A percentile compares a stretch with the other conserved stretches of the same genome.
Evolutionary conservation across 768 basidiomycete species (phyloP).

Genomic region (Pleurotus cornucopiae): DNA sequence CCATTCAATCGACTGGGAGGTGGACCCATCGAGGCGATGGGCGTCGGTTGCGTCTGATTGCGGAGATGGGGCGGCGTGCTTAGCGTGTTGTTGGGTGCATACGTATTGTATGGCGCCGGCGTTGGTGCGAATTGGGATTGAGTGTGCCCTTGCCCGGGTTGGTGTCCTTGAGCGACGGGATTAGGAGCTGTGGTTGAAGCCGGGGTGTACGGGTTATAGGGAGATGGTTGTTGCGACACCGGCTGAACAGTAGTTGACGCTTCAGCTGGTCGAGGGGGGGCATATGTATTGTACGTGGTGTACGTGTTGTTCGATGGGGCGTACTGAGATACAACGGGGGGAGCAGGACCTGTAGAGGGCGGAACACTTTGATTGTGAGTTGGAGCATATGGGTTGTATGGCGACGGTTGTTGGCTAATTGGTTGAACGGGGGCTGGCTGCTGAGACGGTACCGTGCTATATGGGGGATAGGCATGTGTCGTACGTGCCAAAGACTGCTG

Average conservation of each 20-base stretch:
- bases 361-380: background rate
- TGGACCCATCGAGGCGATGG: slow-evolving; percentile 33
- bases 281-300: background rate
- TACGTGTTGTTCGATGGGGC: background rate
- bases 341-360: background rate
- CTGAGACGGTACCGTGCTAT: background rate
- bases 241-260: background rate
- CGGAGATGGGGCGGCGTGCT: slow-evolving; percentile 39
- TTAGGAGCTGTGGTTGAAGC: background rate
- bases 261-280: background rate
- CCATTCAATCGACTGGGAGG: slow-evolving; percentile 36
- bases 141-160: no score
- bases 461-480: slow-evolving; percentile 9
- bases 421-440: background rate
- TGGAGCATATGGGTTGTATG: slow-evolving; percentile 12
- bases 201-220: background rate
- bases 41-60: slow-evolving; percentile 20
- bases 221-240: background rate
- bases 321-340: background rate
- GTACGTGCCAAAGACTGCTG: slow-evolving; percentile 12
- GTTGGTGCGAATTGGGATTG: background rate
- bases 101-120: background rate
- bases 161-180: background rate
- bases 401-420: background rate
- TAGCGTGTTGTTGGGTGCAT: slow-evolving; percentile 18